Conservation (phyloP, 257 asterid genomes). For the Solanum gandarillasii region DNA sequence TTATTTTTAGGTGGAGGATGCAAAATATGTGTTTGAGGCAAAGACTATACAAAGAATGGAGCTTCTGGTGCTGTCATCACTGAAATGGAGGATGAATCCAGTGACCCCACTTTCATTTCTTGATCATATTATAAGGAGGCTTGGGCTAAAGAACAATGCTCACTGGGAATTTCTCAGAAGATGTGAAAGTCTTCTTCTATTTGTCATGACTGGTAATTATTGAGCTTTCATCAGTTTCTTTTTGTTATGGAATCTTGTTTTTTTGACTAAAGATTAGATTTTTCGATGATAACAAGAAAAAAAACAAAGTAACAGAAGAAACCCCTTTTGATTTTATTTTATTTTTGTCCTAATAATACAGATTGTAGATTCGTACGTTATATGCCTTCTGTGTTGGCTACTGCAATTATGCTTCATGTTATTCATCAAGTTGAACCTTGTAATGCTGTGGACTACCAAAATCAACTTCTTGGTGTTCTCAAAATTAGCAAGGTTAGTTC, state of each 20-base stretch:
- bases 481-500: constrained; percentile 52
- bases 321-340: neutral
- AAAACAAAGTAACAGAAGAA: neutral
- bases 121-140: constrained; percentile 67
- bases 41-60: constrained; percentile 84
- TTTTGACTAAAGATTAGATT: constrained; percentile 9
- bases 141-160: constrained; percentile 37
- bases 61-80: constrained; percentile 64
- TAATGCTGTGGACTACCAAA: constrained; percentile 45
- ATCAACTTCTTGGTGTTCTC: constrained; percentile 62
- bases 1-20: constrained; percentile 36
- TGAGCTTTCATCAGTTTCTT: neutral
- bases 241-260: neutral
- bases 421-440: constrained; percentile 48
- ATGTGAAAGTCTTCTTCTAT: constrained; percentile 60
- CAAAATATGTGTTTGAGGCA: constrained; percentile 60
- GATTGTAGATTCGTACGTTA: constrained; percentile 59
- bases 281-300: neutral
- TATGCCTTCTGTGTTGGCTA: constrained; percentile 71
- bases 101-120: constrained; percentile 83
- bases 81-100: constrained; percentile 92
- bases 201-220: constrained; percentile 45
- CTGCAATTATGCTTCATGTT: constrained; percentile 82
- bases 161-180: constrained; percentile 55
- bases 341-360: constrained; percentile 6